Base-by-base conservation (phyloP, 2,329 filamentous ascomycete genomes). In the Aspergillus ustus region DNA sequence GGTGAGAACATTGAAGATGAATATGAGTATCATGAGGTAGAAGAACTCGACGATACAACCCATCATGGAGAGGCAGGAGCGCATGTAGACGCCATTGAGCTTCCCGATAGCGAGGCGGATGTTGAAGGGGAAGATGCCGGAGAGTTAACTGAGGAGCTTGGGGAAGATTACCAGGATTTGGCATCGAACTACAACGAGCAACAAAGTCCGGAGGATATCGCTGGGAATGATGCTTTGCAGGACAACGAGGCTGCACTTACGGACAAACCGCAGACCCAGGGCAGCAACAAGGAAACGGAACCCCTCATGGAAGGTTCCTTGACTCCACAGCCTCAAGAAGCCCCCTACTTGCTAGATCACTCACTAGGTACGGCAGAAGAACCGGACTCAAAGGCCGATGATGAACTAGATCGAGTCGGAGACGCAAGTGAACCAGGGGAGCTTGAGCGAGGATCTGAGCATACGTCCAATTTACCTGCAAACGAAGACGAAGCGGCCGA, bases 281-380 rank as follows among this genome's bases (percentile, higher is more conserved):
- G 61, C 29, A 57, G 61, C 31, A 31, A 51, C 61, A 60, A 72
- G 50, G 56, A 73, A 62, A 60, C 63, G 43, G 59, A 71, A 62
- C 43, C 67, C 40, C 52, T 64, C 34, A 50, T 68, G 63, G 66
- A 69, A 25, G 61, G 55, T 43, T 55, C 28, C 6, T 54, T 57
- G 28, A 59, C 64, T 29, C 50, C 52, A 34, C 56, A 65, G 22
- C 59, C 63, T 46, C 64, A 64, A 45, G 44, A 57, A 20, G 59
- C 64, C 20, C 60, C 63, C 25, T 66, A 68, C 11, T 65, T 66
- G 22, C 65, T 66, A 45, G 66, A 77, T 65, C 69, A 75, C 59
- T 61, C 74, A 53, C 69, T 76, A 52, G 75, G 68, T 56, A 69
- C 72, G 57, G 67, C 72, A 59, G 74, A 74, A 57, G 74, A 75